These are phyloP conservation scores for Moesziomyces antarcticus DNA, from an alignment of 1,284 basidiomycete species.

Conservation along the genomic window DNA sequence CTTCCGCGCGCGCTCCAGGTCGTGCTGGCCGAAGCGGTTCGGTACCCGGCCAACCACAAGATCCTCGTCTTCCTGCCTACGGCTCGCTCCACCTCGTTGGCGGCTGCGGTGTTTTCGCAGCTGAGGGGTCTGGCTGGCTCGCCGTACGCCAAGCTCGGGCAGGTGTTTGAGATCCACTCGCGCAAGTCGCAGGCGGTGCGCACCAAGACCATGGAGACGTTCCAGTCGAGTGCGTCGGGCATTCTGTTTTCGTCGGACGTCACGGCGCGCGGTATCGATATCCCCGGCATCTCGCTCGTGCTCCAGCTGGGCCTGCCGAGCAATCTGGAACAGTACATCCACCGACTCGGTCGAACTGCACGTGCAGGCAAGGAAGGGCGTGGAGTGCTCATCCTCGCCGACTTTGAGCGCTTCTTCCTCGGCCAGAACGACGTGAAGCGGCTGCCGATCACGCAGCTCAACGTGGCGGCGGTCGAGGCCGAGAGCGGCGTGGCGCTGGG, in stretches of 20 bases:
- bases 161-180: conserved; percentile 54
- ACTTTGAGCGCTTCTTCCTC: conserved; percentile 74
- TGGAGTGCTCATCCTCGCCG: conserved; percentile 75
- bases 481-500: conserved; percentile 12
- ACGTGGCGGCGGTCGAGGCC: conserved; percentile 14
- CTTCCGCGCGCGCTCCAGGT: conserved; percentile 70
- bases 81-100: conserved; percentile 74
- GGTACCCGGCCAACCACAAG: conserved; percentile 46
- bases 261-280: conserved; percentile 81
- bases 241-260: conserved; percentile 89
- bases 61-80: conserved; percentile 75
- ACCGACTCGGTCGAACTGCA: conserved; percentile 71
- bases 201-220: conserved; percentile 67
- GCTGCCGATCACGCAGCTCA: conserved; percentile 66
- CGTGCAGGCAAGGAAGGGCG: conserved; percentile 71
- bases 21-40: conserved; percentile 67
- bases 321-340: conserved; percentile 64
- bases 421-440: conserved; percentile 69
- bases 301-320: conserved; percentile 72
- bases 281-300: conserved; percentile 71
- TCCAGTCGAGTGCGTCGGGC: conserved; percentile 71
- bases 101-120: conserved; percentile 68
- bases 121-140: conserved; percentile 25
- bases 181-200: conserved; percentile 50
- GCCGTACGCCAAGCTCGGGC: conserved; percentile 18